phyloP scores from a whole-genome alignment of 495 filamentous ascomycete genomes.

The Penicillium canariense region DNA sequence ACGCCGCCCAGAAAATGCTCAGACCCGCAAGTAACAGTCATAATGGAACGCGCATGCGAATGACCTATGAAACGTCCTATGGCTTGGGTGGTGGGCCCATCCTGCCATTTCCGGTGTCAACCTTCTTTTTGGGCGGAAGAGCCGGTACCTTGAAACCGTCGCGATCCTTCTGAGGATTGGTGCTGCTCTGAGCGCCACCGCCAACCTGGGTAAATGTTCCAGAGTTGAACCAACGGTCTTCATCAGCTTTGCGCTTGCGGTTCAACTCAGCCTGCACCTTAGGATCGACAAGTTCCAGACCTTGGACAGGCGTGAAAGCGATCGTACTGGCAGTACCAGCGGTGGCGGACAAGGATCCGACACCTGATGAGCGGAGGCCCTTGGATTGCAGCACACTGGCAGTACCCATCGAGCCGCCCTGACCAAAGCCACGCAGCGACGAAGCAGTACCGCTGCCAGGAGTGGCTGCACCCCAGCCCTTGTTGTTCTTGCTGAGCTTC shows the following conservation, averaged over 20 bases:
- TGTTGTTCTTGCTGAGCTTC: slow-evolving; percentile 90
- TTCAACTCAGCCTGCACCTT: slow-evolving; percentile 78
- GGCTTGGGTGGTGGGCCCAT: slow-evolving; percentile 43
- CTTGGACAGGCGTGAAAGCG: slow-evolving; percentile 92
- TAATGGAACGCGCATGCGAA: too few relatives aligned
- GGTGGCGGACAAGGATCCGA: slow-evolving; percentile 59
- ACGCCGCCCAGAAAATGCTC: slow-evolving; percentile 23
- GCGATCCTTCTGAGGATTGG: slow-evolving; percentile 29
- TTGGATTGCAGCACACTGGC: slow-evolving; percentile 66
- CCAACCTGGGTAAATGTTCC: slow-evolving; percentile 94
- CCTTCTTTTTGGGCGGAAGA: slow-evolving; percentile 44
- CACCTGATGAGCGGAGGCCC: slow-evolving; percentile 73
- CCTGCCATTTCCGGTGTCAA: slow-evolving; percentile 45
- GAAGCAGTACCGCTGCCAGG: slow-evolving; percentile 64
- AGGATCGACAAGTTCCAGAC: slow-evolving; percentile 92
- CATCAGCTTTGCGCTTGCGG: slow-evolving; percentile 87
- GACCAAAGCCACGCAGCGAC: slow-evolving; percentile 74
- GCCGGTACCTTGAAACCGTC: slow-evolving; percentile 53
- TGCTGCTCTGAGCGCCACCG: slow-evolving; percentile 41
- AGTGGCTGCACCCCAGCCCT: slow-evolving; percentile 85
- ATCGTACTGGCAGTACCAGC: slow-evolving; percentile 81
- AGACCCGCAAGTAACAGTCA: slow-evolving; percentile 11
- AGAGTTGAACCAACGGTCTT: slow-evolving; percentile 93
- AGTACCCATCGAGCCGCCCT: slow-evolving; percentile 55
- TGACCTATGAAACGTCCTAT: too few relatives aligned